Evolutionary conservation across 805 yeast genomes (phyloP).

Genomic region (Myxozyma lipomycoides): DNA sequence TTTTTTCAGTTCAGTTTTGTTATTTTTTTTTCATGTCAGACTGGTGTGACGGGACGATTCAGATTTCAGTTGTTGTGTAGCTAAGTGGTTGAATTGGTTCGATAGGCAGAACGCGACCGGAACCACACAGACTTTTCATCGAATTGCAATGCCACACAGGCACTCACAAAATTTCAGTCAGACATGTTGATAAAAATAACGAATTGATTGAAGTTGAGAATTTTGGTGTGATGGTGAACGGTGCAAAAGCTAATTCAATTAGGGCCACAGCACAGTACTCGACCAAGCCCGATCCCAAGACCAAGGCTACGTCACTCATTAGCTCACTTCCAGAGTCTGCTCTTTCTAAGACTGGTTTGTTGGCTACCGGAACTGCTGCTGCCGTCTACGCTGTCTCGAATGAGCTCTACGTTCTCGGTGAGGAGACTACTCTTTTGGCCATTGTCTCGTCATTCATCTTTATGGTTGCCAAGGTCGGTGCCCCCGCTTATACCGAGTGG

Average conservation of each 20-base stretch:
- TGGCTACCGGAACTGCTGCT: slow-evolving; percentile 94
- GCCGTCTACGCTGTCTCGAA: slow-evolving; percentile 90
- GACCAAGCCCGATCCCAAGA: slow-evolving; percentile 66
- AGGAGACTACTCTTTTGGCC: slow-evolving; percentile 80
- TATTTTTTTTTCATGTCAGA: not conserved
- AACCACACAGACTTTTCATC: not conserved
- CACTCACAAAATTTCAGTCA: too few species aligned
- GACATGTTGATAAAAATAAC: too few species aligned
- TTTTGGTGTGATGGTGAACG: too few species aligned
- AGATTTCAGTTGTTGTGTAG: too few species aligned
- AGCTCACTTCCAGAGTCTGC: slow-evolving; percentile 85
- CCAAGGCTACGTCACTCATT: slow-evolving; percentile 83
- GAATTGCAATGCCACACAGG: not conserved
- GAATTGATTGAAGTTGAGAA: too few species aligned
- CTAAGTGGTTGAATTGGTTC: too few species aligned
- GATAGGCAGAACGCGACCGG: not conserved
- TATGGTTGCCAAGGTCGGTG: slow-evolving; percentile 77
- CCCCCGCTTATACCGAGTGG: slow-evolving; percentile 92
- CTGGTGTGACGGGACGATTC: too few species aligned
- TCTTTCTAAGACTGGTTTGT: slow-evolving; percentile 87
- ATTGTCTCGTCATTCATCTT: slow-evolving; percentile 75
- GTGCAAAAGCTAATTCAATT: too few species aligned
- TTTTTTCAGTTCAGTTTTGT: too few species aligned
- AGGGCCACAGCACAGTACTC: slow-evolving; percentile 28
- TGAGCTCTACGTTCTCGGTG: slow-evolving; percentile 88